Base-by-base conservation (phyloP, 73 alveolate genomes). In the Blepharisma stoltei region DNA sequence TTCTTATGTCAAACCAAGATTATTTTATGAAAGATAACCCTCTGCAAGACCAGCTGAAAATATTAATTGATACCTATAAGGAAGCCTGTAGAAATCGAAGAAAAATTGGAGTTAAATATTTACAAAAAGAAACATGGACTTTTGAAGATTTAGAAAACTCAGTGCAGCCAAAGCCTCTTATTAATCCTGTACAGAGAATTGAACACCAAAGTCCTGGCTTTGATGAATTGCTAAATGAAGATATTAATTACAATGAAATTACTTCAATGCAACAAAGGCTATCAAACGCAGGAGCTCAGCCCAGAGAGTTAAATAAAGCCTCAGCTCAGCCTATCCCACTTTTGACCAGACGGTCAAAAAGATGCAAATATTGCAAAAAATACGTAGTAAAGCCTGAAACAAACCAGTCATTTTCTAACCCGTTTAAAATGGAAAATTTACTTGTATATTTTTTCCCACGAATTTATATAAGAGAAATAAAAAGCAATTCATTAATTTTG, bases 341-440 rank as follows among this genome's bases (percentile, higher is more conserved):
- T 6, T 32, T 83, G 8, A 80, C 91, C 0, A 83, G 70, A 27
- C 47, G 87, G 45, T 38, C 78, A 6, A 78, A 78, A 71, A 83
- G 87, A 67, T 83, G 91, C 83, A 83, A 78, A 53, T 48, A 68
- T 52, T 83, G 91, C 87, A 65, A 48, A 20, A 83, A 80, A 49
- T 68, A 78, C 44, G 83, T 83, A 6, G 66, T 83, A 11, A 83
- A 83, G 54, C 91, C 89, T 11, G 83, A 82, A 52, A 75, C 78
- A 8, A 77, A 75, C 49, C 89, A 87, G 6, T 49, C 60, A 49
- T 75, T 86, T 0, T 44, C 78, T 6, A 77, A 75, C 20, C 85
- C 75, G 6, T 68, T 82, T 37, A 82, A 82, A 55, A 81, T 82
- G 75, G 89, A 82, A 43, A 75, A 71, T 81, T 43, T 75, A 48